Percentiles rank a stretch among this genome's conserved stretches.
phyloP scores from a whole-genome alignment of 176 grass and related monocot species.

The Otatea glauca region DNA sequence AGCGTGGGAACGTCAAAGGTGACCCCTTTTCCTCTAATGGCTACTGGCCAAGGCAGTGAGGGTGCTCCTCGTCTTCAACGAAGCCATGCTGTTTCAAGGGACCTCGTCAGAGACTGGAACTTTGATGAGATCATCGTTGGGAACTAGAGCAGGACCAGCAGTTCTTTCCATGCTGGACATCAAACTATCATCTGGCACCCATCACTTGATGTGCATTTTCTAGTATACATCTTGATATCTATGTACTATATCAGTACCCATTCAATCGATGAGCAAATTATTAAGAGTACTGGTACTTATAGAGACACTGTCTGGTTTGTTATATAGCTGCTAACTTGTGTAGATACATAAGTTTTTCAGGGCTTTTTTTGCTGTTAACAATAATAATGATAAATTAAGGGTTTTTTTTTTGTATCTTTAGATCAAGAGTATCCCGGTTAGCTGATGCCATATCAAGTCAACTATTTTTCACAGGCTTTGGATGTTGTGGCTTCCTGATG shows the following conservation, averaged over 20 bases:
- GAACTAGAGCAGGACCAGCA: conserved; percentile 50
- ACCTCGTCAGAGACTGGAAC: conserved; percentile 92
- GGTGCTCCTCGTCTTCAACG: conserved; percentile 71
- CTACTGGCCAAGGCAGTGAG: conserved; percentile 44
- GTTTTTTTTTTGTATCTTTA: background rate
- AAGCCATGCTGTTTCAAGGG: conserved; percentile 81
- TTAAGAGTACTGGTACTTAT: conserved; percentile 16
- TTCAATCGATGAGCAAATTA: background rate
- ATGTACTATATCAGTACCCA: conserved; percentile 31
- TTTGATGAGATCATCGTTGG: conserved; percentile 74
- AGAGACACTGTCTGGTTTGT: background rate
- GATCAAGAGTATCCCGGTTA: background rate
- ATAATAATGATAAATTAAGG: conserved; percentile 7
- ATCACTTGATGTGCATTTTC: conserved; percentile 52
- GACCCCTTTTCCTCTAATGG: conserved; percentile 63
- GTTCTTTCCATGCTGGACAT: conserved; percentile 30
- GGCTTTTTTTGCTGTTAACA: conserved; percentile 1
- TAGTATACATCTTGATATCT: conserved; percentile 39
- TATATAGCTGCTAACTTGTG: conserved; percentile 32
- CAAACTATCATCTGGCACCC: conserved; percentile 22
- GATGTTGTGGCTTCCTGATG: background rate
- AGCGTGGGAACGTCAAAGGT: conserved; percentile 69
- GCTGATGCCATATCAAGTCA: background rate
- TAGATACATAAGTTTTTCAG: conserved; percentile 20
- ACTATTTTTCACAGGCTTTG: background rate